A percentile compares a stretch with the other conserved stretches of the same genome.
These are phyloP conservation scores for Beauveria bassiana DNA, from an alignment of 2,329 filamentous ascomycete genomes.

Conservation along the genomic window DNA sequence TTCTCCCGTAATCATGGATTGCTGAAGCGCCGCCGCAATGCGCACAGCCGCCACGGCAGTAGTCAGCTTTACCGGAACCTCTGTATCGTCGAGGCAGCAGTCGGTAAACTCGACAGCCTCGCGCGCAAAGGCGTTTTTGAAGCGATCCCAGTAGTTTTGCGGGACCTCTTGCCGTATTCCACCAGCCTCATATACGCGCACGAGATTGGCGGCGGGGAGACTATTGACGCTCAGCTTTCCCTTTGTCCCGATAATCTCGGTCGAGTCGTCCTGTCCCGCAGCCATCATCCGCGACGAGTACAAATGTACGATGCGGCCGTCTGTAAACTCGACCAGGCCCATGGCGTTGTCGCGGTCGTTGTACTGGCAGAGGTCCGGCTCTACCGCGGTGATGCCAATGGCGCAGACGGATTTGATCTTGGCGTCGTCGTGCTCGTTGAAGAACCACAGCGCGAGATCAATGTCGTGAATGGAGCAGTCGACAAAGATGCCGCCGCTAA, in stretches of 20 bases:
- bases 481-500: constrained; percentile 61
- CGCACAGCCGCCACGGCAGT: constrained; percentile 51
- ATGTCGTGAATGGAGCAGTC: constrained; percentile 67
- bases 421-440: constrained; percentile 31
- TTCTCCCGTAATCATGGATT: constrained; percentile 44
- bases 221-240: neutral
- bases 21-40: constrained; percentile 54
- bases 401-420: constrained; percentile 29
- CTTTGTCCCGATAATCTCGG: neutral
- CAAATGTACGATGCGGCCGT: neutral
- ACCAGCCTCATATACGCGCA: neutral
- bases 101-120: constrained; percentile 53
- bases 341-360: neutral
- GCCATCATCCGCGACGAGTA: neutral
- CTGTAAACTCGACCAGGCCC: neutral
- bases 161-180: neutral
- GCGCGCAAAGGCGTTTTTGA: neutral
- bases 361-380: neutral
- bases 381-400: neutral
- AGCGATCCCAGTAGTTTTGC: neutral
- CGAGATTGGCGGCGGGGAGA: neutral
- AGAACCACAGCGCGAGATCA: constrained; percentile 27
- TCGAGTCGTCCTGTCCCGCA: neutral
- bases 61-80: constrained; percentile 46
- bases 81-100: constrained; percentile 46